Conservation (phyloP, 2,329 filamentous ascomycete genomes). For the Pestalotiopsis sp. region DNA sequence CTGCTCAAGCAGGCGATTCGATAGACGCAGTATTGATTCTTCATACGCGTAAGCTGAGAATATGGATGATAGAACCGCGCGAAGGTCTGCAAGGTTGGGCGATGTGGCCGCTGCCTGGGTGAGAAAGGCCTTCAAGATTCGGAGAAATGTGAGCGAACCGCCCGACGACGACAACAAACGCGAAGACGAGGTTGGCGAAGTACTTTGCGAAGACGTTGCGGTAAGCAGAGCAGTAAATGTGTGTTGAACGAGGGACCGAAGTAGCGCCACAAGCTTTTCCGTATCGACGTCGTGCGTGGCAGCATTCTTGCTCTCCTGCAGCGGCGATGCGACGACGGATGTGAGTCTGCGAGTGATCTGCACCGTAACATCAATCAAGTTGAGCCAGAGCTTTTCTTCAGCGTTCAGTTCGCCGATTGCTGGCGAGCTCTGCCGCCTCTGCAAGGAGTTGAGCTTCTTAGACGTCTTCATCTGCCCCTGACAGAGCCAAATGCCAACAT, state of each 20-base stretch:
- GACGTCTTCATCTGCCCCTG: slow-evolving; percentile 76
- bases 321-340: slow-evolving; percentile 44
- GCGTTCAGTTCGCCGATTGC: slow-evolving; percentile 48
- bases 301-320: slow-evolving; percentile 17
- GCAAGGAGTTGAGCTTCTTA: slow-evolving; percentile 45
- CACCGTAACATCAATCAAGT: slow-evolving; percentile 62
- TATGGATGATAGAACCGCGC: slow-evolving; percentile 82
- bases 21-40: slow-evolving; percentile 82
- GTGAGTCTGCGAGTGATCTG: slow-evolving; percentile 67
- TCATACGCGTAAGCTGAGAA: slow-evolving; percentile 97
- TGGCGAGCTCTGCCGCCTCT: slow-evolving; percentile 53
- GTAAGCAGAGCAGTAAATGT: slow-evolving; percentile 86
- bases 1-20: slow-evolving; percentile 84
- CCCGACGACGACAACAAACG: slow-evolving; percentile 38
- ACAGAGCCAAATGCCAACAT: slow-evolving; percentile 95
- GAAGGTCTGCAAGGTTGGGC: slow-evolving; percentile 84
- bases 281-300: slow-evolving; percentile 47
- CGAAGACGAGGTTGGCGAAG: slow-evolving; percentile 30
- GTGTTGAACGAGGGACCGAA: slow-evolving; percentile 83
- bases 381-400: slow-evolving; percentile 62
- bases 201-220: slow-evolving; percentile 62
- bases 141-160: slow-evolving; percentile 79
- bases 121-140: slow-evolving; percentile 86
- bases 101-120: slow-evolving; percentile 79
- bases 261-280: slow-evolving; percentile 63